Conservation (phyloP, 1,284 basidiomycete genomes). For the Melampsora larici-populina region DNA sequence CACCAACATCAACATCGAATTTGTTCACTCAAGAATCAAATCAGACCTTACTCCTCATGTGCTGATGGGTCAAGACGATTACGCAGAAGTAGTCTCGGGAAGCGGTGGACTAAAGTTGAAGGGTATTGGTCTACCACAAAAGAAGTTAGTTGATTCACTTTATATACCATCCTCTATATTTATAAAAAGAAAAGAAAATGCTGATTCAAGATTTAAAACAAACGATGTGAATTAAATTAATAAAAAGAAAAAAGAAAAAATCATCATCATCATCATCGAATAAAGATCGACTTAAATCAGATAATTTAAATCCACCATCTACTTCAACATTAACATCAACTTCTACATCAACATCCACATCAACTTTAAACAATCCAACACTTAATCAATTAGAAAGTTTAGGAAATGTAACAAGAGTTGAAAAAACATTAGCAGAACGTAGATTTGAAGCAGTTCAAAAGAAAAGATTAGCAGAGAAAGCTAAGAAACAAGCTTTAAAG, state of each 20-base stretch:
- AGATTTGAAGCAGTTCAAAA: constrained; percentile 45
- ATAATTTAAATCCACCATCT: neutral
- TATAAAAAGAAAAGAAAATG: too few species aligned
- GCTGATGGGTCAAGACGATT: neutral
- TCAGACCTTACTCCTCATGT: neutral
- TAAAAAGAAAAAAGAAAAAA: constrained; percentile 8
- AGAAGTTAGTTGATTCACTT: constrained; percentile 1
- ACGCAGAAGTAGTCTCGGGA: neutral
- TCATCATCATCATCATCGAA: neutral
- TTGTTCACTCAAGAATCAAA: neutral
- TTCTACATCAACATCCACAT: neutral
- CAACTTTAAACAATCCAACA: neutral
- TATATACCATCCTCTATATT: neutral
- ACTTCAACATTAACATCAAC: too few species aligned
- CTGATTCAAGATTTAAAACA: neutral
- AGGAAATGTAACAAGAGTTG: constrained; percentile 1
- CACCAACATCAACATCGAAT: neutral
- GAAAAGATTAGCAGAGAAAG: constrained; percentile 70
- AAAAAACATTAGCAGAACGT: constrained; percentile 45
- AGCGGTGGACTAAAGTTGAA: neutral
- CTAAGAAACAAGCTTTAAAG: constrained; percentile 73
- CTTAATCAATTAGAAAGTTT: neutral
- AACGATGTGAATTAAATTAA: neutral
- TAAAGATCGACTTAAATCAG: constrained; percentile 8
- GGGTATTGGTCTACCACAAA: constrained; percentile 1